Evolutionary conservation across 306 rosid species (phyloP), one percentile per base, ranked within the genome.

Genomic region (Ormosia semicastrata): DNA sequence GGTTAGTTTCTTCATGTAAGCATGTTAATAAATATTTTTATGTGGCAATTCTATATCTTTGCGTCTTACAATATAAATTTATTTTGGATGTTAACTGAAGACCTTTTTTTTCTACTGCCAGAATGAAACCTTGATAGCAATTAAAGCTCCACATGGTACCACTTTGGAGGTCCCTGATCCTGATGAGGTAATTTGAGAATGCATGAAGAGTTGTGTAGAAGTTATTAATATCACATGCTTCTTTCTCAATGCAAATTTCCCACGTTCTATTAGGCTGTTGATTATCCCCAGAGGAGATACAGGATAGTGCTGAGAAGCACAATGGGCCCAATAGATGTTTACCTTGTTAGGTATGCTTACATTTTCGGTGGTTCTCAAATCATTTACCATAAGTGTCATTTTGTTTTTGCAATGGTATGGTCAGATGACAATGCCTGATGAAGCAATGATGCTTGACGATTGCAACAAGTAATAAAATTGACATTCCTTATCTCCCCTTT

Each of bases 111-210:
- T 74, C n/a, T 79, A 86, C 85, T 74, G 37, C 77, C 88, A 95
- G 99, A 93, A 92, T 87, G 97, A 95, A 90, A 95, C 99, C 52
- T 85, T 95, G 69, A 95, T 95, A 85, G 99, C 99, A 59, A 95
- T 95, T 75, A 95, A 93, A 87, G 99, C 99, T 88, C 99, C 99
- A 7, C 96, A 93, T 76, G 98, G 99, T 71, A 95, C 99, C 82
- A 95, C 97, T 47, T 86, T 95, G 79, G 99, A 95, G 89, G 99
- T 95, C 76, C 98, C 99, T 40, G 97, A 95, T 90, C 99, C 99
- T 18, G 98, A 95, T 40, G 99, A 95, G 99, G 99, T 95, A 88
- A 68, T 80, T 86, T 85, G 57, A 37, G 57, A 81, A 39, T 60
- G 63, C 46, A 73, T 24, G 43, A 36, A 68, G 68, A 60, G 8